Evolutionary conservation across 352 stramenopile genomes (phyloP).

Genomic region (Phytophthora fragariaefolia): DNA sequence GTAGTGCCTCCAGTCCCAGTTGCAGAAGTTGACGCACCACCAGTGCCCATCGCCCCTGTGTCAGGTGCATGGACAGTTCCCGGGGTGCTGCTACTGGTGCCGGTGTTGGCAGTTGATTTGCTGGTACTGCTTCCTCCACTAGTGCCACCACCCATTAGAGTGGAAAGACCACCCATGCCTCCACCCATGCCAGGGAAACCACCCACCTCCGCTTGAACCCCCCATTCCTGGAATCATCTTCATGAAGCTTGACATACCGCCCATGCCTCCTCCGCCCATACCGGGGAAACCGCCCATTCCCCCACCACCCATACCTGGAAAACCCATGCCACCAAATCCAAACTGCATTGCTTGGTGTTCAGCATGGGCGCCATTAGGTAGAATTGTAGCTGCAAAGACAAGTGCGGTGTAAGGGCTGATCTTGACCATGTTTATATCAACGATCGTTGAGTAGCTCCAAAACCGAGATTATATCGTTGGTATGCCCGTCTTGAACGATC

Average conservation of each 20-base stretch:
- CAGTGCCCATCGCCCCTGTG: no score
- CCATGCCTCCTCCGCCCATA: background rate
- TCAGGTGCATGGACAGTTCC: background rate
- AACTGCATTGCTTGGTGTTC: background rate
- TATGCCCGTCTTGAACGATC: no score
- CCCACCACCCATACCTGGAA: background rate
- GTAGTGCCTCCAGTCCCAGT: background rate
- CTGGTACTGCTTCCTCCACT: background rate
- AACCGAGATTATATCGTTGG: no score
- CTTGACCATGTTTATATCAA: background rate
- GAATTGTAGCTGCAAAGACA: background rate
- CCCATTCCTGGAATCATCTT: slow-evolving; percentile 4
- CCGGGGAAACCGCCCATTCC: background rate
- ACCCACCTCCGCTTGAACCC: background rate
- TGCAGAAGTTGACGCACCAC: no score
- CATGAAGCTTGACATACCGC: background rate
- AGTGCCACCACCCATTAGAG: background rate
- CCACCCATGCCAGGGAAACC: background rate
- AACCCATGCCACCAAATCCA: background rate
- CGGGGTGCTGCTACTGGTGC: background rate
- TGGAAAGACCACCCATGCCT: slow-evolving; percentile 1
- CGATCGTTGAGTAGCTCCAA: no score
- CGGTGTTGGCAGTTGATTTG: background rate
- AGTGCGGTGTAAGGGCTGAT: background rate
- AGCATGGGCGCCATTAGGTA: background rate